A percentile compares a stretch with the other conserved stretches of the same genome.
Evolutionary conservation across 2,329 filamentous ascomycete species (phyloP).

Genomic region (Fusarium sp.): DNA sequence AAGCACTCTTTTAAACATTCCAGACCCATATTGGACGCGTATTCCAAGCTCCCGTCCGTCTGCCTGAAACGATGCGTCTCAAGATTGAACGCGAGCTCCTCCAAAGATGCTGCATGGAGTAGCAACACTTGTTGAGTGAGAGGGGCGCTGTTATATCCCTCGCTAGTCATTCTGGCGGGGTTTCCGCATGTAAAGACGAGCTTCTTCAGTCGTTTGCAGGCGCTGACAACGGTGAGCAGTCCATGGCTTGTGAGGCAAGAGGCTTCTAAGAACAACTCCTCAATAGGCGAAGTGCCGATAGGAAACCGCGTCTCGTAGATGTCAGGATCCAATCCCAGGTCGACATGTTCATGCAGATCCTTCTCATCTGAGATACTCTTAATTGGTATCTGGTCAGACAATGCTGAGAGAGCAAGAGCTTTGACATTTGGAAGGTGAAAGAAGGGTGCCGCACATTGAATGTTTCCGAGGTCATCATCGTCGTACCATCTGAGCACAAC

Average conservation of each 20-base stretch:
- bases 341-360: rapidly evolving
- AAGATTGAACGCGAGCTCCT: background rate
- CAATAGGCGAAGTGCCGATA: background rate
- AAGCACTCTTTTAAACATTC: background rate
- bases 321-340: background rate
- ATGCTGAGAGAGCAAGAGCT: background rate
- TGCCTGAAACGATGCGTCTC: background rate
- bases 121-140: background rate
- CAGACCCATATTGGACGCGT: rapidly evolving
- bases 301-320: background rate
- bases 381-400: rapidly evolving
- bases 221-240: background rate
- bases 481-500: background rate
- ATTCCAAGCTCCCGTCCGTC: background rate
- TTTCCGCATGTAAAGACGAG: background rate
- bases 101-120: background rate
- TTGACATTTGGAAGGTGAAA: background rate
- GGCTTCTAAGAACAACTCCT: background rate
- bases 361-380: rapidly evolving
- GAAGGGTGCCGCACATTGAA: background rate
- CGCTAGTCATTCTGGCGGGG: too few species aligned
- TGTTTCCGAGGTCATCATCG: rapidly evolving
- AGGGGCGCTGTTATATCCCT: background rate
- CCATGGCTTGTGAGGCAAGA: background rate
- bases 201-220: background rate